A percentile compares a stretch with the other conserved stretches of the same genome.
These are phyloP conservation scores for Porcisia deanei DNA, from an alignment of 208 protist species.

Conservation along the genomic window DNA sequence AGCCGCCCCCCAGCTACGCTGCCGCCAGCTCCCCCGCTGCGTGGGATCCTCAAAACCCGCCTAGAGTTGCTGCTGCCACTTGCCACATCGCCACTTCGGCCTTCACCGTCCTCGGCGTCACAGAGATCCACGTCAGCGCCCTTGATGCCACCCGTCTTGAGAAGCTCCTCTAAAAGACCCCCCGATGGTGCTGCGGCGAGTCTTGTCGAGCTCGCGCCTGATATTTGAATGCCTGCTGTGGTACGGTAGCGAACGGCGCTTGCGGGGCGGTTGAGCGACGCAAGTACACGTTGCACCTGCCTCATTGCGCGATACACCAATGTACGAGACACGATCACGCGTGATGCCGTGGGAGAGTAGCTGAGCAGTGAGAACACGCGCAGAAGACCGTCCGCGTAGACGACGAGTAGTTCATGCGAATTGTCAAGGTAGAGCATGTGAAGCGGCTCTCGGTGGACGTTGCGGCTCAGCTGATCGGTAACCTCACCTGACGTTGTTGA, in stretches of 20 bases:
- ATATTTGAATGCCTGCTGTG: neutral
- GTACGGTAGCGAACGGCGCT: neutral
- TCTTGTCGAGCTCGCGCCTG: neutral
- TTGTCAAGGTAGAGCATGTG: constrained; percentile 55
- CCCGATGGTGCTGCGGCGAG: neutral
- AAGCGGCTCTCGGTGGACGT: constrained; percentile 59
- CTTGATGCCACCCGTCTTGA: neutral
- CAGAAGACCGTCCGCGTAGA: constrained; percentile 76
- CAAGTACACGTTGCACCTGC: constrained; percentile 14
- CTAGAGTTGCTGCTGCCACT: neutral
- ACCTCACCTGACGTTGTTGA: neutral
- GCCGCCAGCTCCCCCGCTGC: constrained; percentile 6
- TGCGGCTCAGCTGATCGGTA: constrained; percentile 9
- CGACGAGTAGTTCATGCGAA: constrained; percentile 65
- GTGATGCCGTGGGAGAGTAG: constrained; percentile 50
- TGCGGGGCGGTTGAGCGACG: neutral
- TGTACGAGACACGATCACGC: constrained; percentile 71
- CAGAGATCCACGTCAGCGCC: neutral
- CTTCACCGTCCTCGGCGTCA: neutral
- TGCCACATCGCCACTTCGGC: neutral
- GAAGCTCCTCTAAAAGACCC: neutral
- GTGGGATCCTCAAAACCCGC: neutral
- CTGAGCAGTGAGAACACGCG: constrained; percentile 67
- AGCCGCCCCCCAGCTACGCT: neutral
- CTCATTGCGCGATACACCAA: constrained; percentile 41